Evolutionary conservation across 2,329 filamentous ascomycete genomes (phyloP).

Genomic region (Phaeosphaeria sp.): DNA sequence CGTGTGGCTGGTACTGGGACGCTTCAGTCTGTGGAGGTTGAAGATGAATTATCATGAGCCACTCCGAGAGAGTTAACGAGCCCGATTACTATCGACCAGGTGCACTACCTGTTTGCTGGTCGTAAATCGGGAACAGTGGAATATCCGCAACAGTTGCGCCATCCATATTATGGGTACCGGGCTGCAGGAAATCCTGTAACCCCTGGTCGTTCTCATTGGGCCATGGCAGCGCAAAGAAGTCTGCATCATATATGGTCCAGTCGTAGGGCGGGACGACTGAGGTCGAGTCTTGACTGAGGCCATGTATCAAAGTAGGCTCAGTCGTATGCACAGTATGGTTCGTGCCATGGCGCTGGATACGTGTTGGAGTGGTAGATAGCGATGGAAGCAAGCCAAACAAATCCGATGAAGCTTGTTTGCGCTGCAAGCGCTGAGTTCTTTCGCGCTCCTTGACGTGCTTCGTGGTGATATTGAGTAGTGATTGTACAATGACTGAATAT

Average conservation of each 20-base stretch:
- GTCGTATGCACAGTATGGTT: conserved; percentile 5
- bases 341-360: background rate
- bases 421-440: conserved; percentile 24
- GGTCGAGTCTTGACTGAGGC: conserved; percentile 8
- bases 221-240: conserved; percentile 41
- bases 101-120: conserved; percentile 27
- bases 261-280: conserved; percentile 21
- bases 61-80: background rate
- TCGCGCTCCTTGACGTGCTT: conserved; percentile 34
- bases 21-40: background rate
- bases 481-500: conserved; percentile 35
- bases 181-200: conserved; percentile 39
- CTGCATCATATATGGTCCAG: conserved; percentile 42
- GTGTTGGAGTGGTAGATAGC: conserved; percentile 2
- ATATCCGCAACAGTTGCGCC: conserved; percentile 40
- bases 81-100: conserved; percentile 8
- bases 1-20: background rate
- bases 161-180: conserved; percentile 36
- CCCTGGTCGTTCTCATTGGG: conserved; percentile 39
- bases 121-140: conserved; percentile 39
- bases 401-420: conserved; percentile 38
- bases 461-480: conserved; percentile 32
- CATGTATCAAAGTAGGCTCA: conserved; percentile 2
- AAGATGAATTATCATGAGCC: background rate
- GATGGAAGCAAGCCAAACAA: conserved; percentile 35